Evolutionary conservation across 306 rosid species (phyloP).

Genomic region (Acacia acuminata): DNA sequence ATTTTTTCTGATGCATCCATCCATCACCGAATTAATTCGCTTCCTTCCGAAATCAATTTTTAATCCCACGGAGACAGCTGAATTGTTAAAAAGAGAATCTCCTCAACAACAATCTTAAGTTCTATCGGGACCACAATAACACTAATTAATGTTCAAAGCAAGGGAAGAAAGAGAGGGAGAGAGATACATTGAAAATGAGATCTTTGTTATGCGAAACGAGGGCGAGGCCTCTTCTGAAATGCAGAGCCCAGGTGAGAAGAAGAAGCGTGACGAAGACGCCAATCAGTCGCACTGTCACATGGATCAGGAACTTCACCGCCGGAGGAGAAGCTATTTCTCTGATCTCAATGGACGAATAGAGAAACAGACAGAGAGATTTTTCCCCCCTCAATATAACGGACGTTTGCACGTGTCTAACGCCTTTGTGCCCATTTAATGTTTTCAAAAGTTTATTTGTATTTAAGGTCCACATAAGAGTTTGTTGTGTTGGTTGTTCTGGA

Average conservation of each 20-base stretch:
- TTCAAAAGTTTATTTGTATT: too few species aligned
- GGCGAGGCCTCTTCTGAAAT: constrained; percentile 91
- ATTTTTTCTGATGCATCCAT: neutral
- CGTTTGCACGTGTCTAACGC: too few species aligned
- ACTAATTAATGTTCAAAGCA: neutral
- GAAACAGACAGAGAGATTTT: neutral
- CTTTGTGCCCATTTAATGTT: too few species aligned
- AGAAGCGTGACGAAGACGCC: constrained; percentile 61
- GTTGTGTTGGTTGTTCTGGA: too few species aligned
- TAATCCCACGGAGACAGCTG: neutral
- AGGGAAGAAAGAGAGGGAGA: constrained; percentile 3
- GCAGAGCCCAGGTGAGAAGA: constrained; percentile 69
- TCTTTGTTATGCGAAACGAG: constrained; percentile 88
- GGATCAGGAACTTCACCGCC: constrained; percentile 76
- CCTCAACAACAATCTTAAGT: neutral
- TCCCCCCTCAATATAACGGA: too few species aligned
- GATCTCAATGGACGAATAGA: constrained; percentile 23
- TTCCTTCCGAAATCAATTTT: neutral
- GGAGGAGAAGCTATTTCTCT: constrained; percentile 72
- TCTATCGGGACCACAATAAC: neutral
- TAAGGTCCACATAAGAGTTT: too few species aligned
- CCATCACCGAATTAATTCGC: neutral
- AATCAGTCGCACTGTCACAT: constrained; percentile 54
- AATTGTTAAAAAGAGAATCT: neutral
- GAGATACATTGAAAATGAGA: constrained; percentile 80